These are phyloP conservation scores for Artemisia tridentata DNA, from an alignment of 129 eudicot species.

Conservation along the genomic window DNA sequence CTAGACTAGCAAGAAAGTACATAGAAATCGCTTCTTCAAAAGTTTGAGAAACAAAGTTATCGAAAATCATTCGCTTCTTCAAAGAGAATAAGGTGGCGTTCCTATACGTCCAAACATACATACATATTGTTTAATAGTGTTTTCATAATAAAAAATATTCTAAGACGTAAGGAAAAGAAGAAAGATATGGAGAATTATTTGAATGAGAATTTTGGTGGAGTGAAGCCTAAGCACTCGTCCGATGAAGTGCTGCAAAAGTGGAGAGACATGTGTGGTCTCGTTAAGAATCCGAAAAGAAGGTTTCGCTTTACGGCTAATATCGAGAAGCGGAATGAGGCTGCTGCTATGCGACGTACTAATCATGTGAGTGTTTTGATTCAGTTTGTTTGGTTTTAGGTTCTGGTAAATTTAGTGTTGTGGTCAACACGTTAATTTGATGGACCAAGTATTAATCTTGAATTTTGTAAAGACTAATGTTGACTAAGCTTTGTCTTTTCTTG, in stretches of 20 bases:
- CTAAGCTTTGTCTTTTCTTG: not conserved
- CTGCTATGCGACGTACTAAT: slow-evolving; percentile 85
- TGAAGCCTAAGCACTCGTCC: slow-evolving; percentile 58
- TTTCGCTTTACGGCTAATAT: slow-evolving; percentile 86
- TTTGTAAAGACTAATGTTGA: not conserved
- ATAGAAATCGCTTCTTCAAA: too few species aligned
- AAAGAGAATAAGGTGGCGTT: too few species aligned
- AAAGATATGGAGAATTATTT: slow-evolving; percentile 50
- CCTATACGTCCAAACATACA: too few species aligned
- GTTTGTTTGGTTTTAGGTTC: not conserved
- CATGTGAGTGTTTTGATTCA: slow-evolving; percentile 33
- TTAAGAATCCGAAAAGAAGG: slow-evolving; percentile 81
- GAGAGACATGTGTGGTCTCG: slow-evolving; percentile 83
- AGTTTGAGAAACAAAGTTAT: too few species aligned
- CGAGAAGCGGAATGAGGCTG: slow-evolving; percentile 76
- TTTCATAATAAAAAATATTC: too few species aligned
- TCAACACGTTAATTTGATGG: too few species aligned
- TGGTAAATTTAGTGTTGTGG: not conserved
- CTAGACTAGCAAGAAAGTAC: too few species aligned
- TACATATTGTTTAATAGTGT: too few species aligned
- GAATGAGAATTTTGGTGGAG: slow-evolving; percentile 67
- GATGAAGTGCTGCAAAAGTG: slow-evolving; percentile 64
- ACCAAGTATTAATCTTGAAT: too few species aligned
- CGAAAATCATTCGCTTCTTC: too few species aligned
- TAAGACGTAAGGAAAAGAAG: too few species aligned